Base-by-base conservation (phyloP, 257 asterid species). In the Primulina huaijiensis region DNA sequence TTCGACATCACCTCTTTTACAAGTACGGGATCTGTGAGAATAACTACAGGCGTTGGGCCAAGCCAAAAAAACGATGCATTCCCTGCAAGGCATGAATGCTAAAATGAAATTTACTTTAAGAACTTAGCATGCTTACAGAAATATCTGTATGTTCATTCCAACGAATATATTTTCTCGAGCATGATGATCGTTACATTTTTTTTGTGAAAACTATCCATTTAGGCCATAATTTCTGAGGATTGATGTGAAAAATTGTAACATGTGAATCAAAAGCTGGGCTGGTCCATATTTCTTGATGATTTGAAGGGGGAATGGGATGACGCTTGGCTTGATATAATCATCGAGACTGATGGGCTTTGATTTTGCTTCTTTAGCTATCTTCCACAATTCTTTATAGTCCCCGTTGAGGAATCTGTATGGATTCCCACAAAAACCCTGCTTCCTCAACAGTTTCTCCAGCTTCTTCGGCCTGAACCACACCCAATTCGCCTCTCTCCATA, bases 1-100 rank as follows among this genome's bases (percentile, higher is more conserved):
- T 76, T 80, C 2, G 37, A 57, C 76, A 80, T 21, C 37, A 80
- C 76, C 52, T 80, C 81, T 53, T 66, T 76, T 6, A 76, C 57
- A 9, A 73, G 75, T 52, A 65, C 79, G 16, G 81, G 79, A 31
- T 80, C 84, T 11, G 76, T 76, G 35, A 80, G 10, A 9, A 64
- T 53, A 31, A 76, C 72, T 16, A 71, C 23, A 35, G 79, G 76
- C 16, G 11, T 30, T 19, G 76, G 52, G 30, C 84, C 84, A 55
- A 60, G 38, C 82, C 82, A 80, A 40, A 74, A n/a, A 69, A 73
- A 80, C 11, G 74, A 73, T 0, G 74, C 71, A 16, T 62, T 70
- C 17, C 84, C 84, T 76, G 75, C 71, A 60, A 53, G 16, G 50
- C 14, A 9, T 38, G 53, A 43, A 3, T 12, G 2, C 17, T 11